These are phyloP conservation scores for Ophiosphaerella narmari DNA, from an alignment of 2,329 filamentous ascomycete genomes.

Conservation along the genomic window DNA sequence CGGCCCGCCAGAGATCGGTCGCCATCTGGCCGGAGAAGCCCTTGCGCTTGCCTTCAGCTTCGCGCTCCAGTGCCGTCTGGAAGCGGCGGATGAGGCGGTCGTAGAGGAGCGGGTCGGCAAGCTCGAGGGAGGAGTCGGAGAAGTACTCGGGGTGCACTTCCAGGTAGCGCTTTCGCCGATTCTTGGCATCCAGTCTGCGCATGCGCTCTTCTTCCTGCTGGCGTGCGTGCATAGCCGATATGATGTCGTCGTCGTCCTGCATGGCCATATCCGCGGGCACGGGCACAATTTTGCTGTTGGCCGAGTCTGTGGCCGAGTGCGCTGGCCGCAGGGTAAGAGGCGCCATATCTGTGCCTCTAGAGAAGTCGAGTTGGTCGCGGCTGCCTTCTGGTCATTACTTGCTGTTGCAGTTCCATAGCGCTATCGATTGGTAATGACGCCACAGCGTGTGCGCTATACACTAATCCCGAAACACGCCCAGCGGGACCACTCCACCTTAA, in stretches of 20 bases:
- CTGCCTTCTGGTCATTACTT: background rate
- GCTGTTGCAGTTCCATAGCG: background rate
- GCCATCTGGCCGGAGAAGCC: conserved; percentile 81
- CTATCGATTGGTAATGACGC: conserved; percentile 28
- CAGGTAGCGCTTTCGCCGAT: conserved; percentile 78
- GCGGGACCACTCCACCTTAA: conserved; percentile 27
- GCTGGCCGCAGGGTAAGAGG: conserved; percentile 29
- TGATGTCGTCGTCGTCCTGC: conserved; percentile 17
- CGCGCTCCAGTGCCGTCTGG: conserved; percentile 73
- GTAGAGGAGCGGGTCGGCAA: conserved; percentile 78
- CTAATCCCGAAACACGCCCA: conserved; percentile 26
- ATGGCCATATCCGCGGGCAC: conserved; percentile 15
- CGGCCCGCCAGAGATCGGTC: conserved; percentile 74
- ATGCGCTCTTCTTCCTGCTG: conserved; percentile 26
- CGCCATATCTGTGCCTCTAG: conserved; percentile 23
- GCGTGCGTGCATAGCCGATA: conserved; percentile 11
- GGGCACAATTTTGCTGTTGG: conserved; percentile 4
- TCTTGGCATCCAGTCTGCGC: conserved; percentile 64
- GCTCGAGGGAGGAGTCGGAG: conserved; percentile 61
- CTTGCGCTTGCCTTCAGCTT: conserved; percentile 72
- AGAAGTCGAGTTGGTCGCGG: conserved; percentile 18
- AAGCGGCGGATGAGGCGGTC: conserved; percentile 78
- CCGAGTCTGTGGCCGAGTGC: background rate
- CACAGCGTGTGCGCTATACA: conserved; percentile 24
- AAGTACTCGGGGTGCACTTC: conserved; percentile 76